Conservation (phyloP, 345 rosid species). For the Syzygium oleosum region DNA sequence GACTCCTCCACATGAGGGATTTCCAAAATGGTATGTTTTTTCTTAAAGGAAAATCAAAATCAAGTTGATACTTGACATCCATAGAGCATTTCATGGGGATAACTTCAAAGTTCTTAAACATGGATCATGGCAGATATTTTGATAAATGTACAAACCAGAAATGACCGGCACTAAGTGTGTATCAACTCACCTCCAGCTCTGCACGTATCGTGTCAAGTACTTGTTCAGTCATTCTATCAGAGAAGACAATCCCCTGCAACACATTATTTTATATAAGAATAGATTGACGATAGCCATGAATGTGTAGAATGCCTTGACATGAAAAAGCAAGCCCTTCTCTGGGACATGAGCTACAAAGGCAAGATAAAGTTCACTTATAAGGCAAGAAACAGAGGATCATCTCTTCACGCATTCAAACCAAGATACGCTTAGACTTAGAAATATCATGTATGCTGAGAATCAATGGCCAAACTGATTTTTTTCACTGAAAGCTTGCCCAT, state of each 20-base stretch:
- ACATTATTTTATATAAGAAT: background rate
- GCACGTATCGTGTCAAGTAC: constrained; percentile 59
- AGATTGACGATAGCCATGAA: background rate
- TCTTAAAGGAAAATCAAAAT: background rate
- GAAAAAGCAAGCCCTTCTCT: background rate
- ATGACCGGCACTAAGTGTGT: background rate
- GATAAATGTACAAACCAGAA: background rate
- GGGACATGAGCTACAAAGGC: background rate
- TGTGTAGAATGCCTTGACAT: background rate
- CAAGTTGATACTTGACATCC: background rate
- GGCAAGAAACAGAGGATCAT: background rate
- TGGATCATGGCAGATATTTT: background rate
- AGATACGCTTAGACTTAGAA: background rate
- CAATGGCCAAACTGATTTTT: background rate
- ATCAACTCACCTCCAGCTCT: constrained; percentile 57
- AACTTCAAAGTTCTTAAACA: background rate
- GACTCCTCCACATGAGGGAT: background rate
- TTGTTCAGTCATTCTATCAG: constrained; percentile 77
- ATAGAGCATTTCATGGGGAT: background rate
- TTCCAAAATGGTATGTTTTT: background rate
- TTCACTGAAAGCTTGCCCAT: background rate
- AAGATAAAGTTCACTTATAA: background rate
- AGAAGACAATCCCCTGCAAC: constrained; percentile 79
- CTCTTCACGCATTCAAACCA: background rate
- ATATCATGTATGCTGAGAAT: background rate